Evolutionary conservation across 1,284 basidiomycete genomes (phyloP), one percentile per base, ranked within the genome.

Genomic region (Polyporus tsugae): DNA sequence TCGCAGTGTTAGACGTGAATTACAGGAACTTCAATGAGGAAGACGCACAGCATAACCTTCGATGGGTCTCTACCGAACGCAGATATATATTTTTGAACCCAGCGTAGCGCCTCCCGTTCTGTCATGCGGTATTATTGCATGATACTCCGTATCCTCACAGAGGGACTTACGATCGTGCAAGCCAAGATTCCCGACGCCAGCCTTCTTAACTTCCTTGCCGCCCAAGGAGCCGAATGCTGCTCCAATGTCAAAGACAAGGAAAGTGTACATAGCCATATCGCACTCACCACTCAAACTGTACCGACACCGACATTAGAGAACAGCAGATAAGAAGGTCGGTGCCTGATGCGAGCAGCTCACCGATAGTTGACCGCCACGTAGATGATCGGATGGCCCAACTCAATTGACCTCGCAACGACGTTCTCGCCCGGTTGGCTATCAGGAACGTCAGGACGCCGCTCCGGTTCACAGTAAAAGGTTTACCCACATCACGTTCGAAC

Each of bases 131-230:
- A 29, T 29, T 29, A 29, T 4, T 0, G 6, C 2, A 9, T 7
- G 11, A 36, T 2, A 4, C 19, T n/a, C 33, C 6, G 17, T 2
- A 22, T 42, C 13, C 3, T 22, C 9, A 17, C 6, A n/a, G 7
- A 17, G 41, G 55, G 2, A 78, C 84, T 71, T 70, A 87, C 86
- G 86, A 72, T 87, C 86, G 60, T 81, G 82, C 5, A 89, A 75
- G 6, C 89, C 89, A 3, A 87, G 74, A 72, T 90, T 89, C 1
- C 83, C 83, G 1, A 86, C 78, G 2, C 85, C 85, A 7, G 84
- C 87, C 11, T 78, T 82, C 60, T 82, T 81, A 25, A 86, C 82
- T 72, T 88, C 84, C 65, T 84, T 73, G 19, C 87, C 80, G 6
- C 82, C 83, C 53, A 87, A 71, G 73, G 88, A 88, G 0, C 86